Percentiles rank a stretch among this genome's conserved stretches.
These are phyloP conservation scores for Leptoxyphium fumago DNA, from an alignment of 2,329 filamentous ascomycete genomes.

Conservation along the genomic window DNA sequence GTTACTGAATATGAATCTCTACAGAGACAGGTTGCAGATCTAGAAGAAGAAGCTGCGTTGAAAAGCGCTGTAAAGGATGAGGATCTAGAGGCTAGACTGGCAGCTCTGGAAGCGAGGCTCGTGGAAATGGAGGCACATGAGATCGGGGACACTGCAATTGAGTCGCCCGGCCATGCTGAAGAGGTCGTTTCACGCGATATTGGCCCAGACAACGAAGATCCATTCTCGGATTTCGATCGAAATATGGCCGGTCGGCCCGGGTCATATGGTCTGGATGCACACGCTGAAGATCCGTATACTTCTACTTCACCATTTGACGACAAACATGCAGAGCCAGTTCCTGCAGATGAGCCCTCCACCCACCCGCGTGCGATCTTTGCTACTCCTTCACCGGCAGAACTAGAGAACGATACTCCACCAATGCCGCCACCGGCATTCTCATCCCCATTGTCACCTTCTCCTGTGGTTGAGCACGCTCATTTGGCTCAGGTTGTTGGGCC, in stretches of 20 bases:
- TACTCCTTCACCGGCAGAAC: conserved; percentile 14
- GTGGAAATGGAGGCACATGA: background rate
- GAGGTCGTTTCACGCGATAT: background rate
- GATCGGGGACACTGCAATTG: background rate
- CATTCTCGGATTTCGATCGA: background rate
- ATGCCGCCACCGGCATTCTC: conserved; percentile 9
- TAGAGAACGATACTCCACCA: conserved; percentile 6
- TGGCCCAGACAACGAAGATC: background rate
- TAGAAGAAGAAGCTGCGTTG: background rate
- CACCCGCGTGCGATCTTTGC: conserved; percentile 7
- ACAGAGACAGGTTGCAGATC: background rate
- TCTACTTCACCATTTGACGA: background rate
- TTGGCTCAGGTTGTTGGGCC: conserved; percentile 14
- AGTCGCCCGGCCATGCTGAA: background rate
- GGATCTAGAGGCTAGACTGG: background rate
- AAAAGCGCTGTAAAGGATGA: background rate
- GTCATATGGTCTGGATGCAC: background rate
- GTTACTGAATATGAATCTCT: background rate
- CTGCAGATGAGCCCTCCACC: background rate
- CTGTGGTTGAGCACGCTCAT: conserved; percentile 16
- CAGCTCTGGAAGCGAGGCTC: background rate
- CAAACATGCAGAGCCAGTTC: background rate
- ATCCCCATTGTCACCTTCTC: conserved; percentile 17
- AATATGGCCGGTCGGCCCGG: background rate
- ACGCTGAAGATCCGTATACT: background rate